Base-by-base conservation (phyloP, 1,284 basidiomycete species). In the Leccinum griseonigrum region DNA sequence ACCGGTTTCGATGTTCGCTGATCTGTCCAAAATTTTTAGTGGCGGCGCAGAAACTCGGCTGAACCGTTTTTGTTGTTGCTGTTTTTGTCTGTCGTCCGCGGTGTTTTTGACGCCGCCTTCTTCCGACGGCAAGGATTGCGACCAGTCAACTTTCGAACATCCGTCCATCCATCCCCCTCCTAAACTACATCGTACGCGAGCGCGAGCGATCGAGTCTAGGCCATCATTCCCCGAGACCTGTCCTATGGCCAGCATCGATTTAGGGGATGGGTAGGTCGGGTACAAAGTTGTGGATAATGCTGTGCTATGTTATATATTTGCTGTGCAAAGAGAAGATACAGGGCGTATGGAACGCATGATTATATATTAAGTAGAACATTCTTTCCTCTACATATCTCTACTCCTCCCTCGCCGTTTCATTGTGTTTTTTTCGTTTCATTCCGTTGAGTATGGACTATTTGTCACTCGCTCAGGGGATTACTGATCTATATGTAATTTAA, bases 401-500 rank as follows among this genome's bases (percentile, higher is more conserved):
- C 22, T 29, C 46, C 13, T 10, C 8, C 46, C 26, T 22, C 46
- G 22, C 22, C 22, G 46, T 48, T 48, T 48, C 46, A 22, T 48
- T 48, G 46, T 48, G 28, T 16, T 8, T 48, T 51, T 51, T 57
- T 66, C 57, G 59, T 65, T 59, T 61, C 63, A 62, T 65, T 70
- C 66, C 66, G 67, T 63, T 57, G 62, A 63, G 64, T 60, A 74
- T 71, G 70, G 69, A 70, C 65, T 3, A 66, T 74, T 68, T 68
- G 65, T 74, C 68, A 70, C 26, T 26, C 22, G 14, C 63, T 22
- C 60, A 59, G 56, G 60, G 54, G 63, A 58, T 58, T 64, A 28
- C 64, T 68, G 66, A 64, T 71, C 69, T 29, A 51, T 73, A 65
- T 73, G 69, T 74, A 74, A 72, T 66, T 58, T 63, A 71, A 60